Conservation (phyloP, 306 rosid genomes). For the Hylodesmum podocarpum region DNA sequence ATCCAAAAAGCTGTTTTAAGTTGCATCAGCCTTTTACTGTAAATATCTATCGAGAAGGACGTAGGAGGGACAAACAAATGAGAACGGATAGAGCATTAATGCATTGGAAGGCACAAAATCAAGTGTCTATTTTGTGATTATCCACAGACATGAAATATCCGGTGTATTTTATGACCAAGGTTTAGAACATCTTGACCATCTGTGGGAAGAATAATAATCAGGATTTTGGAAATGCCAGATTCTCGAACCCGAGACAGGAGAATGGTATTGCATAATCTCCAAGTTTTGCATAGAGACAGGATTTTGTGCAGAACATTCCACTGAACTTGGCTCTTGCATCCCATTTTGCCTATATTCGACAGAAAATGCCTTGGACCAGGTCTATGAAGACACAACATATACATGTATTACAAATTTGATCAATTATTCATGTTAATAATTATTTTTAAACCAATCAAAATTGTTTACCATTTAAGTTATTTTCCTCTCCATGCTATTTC, state of each 20-base stretch:
- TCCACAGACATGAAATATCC: not conserved
- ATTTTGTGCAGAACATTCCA: no score
- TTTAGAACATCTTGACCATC: constrained; percentile 9
- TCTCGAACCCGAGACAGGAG: no score
- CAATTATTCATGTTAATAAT: not conserved
- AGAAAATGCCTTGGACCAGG: not conserved
- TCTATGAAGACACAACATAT: not conserved
- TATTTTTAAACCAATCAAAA: not conserved
- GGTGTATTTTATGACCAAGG: not conserved
- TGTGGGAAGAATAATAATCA: not conserved
- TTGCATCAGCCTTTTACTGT: not conserved
- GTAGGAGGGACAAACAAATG: not conserved
- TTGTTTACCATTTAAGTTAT: not conserved
- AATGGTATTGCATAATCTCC: no score
- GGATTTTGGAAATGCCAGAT: not conserved
- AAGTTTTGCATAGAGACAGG: no score
- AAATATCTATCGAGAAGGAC: not conserved
- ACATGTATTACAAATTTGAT: not conserved
- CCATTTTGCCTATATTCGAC: not conserved
- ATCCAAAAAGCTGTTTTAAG: not conserved
- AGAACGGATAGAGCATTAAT: not conserved
- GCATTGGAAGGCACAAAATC: not conserved
- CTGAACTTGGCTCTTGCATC: not conserved
- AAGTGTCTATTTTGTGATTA: not conserved
- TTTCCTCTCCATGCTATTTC: not conserved